Base-by-base conservation (phyloP, 2,329 filamentous ascomycete genomes). In the Paraphoma sp. region DNA sequence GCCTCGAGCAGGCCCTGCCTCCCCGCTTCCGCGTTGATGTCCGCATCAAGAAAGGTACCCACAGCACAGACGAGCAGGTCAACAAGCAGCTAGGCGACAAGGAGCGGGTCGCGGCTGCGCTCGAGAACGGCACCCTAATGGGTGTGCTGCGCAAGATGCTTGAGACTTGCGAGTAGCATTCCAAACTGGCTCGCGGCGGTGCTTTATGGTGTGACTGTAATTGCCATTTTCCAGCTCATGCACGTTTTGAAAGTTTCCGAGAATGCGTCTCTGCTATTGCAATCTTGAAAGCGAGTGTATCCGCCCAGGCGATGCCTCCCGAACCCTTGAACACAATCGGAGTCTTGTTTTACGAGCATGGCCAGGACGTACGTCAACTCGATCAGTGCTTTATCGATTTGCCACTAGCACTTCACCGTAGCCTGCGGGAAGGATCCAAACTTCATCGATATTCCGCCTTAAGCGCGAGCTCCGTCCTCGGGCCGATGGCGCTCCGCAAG, bases 61-160 rank as follows among this genome's bases (percentile, higher is more conserved):
- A 98, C 76, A 92, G 88, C 63, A 96, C 96, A 59, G 94, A 92
- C 45, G 93, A 97, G 61, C 93, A 97, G 75, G 93, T 97, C 50
- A 97, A 96, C 80, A 97, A 97, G 82, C 95, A 99, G 79, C 81
- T 99, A 43, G 91, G 88, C 33, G 95, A 99, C 79, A 99, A 98
- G 82, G 95, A 99, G 80, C 84, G 95, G 59, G 95, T 99, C 44
- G 93, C 94, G 1, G 95, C 95, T 9, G 95, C 95, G 6, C 81
- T 97, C 67, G 95, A 98, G 78, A 99, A 99, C 74, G 91, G 91
- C 54, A 96, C 91, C 1, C 81, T 99, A 57, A 92, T 92, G 82
- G 88, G 88, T 41, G 91, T 97, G 31, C 83, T 99, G 62, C 88
- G 91, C 74, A 97, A 95, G 79, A 98, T 99, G 95, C 83, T 98